Evolutionary conservation across 805 yeast species (phyloP).

Genomic region (Zygotorulaspora danielsina): DNA sequence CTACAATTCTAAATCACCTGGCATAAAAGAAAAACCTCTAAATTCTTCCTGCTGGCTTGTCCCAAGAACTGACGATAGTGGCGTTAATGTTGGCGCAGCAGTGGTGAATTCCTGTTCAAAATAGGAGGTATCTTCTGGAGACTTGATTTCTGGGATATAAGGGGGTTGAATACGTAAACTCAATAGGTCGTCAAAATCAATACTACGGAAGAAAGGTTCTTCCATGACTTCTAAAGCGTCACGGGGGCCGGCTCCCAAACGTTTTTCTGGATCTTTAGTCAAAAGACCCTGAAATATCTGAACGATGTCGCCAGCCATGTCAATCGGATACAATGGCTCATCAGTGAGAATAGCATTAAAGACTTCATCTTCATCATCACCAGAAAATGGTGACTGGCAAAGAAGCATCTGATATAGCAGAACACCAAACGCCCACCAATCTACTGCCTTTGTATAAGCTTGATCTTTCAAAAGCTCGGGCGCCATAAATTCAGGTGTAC

Average conservation of each 20-base stretch:
- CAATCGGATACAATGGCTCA: slow-evolving; percentile 94
- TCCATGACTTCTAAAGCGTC: slow-evolving; percentile 95
- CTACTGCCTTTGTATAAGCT: slow-evolving; percentile 89
- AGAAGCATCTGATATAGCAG: slow-evolving; percentile 91
- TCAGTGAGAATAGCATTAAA: slow-evolving; percentile 94
- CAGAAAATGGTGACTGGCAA: slow-evolving; percentile 95
- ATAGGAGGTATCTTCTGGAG: slow-evolving; percentile 87
- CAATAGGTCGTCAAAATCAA: slow-evolving; percentile 83
- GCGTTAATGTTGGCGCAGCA: slow-evolving; percentile 91
- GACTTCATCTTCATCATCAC: slow-evolving; percentile 95
- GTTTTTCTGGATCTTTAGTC: slow-evolving; percentile 78
- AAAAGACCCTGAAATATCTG: slow-evolving; percentile 86
- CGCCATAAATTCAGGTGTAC: slow-evolving; percentile 99
- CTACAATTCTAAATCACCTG: slow-evolving; percentile 48
- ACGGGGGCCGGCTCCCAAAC: slow-evolving; percentile 81
- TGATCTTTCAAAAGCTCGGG: slow-evolving; percentile 95
- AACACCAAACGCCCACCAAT: slow-evolving; percentile 99
- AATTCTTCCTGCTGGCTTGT: slow-evolving; percentile 92
- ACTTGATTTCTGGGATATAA: slow-evolving; percentile 77
- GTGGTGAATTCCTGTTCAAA: slow-evolving; percentile 94
- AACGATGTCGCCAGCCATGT: slow-evolving; percentile 95
- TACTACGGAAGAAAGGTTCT: slow-evolving; percentile 88
- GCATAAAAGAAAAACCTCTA: slow-evolving; percentile 90
- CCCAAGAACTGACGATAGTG: slow-evolving; percentile 82
- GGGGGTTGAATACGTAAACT: slow-evolving; percentile 77